Percentiles rank a stretch among this genome's conserved stretches.
Conservation (phyloP, 73 alveolate genomes). For the Effrenium voratum region DNA sequence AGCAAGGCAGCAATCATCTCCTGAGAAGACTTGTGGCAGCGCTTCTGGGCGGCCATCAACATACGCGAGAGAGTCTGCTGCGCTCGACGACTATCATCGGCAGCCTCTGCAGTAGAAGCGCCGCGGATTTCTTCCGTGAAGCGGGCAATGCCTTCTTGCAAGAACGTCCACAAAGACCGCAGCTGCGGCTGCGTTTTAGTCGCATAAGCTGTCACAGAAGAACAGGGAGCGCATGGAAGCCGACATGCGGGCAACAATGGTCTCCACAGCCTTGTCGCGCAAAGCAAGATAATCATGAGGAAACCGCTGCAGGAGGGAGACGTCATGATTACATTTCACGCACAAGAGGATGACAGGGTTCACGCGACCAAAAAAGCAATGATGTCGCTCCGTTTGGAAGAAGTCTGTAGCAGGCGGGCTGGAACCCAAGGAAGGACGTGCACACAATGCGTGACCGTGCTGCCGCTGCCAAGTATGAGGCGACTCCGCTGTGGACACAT, state of each 20-base stretch:
- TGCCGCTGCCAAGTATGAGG: not conserved
- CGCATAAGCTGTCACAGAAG: not conserved
- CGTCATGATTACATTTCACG: not conserved
- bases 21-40: not conserved
- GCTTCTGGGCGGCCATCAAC: not conserved
- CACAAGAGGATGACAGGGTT: not conserved
- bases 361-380: not conserved
- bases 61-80: not conserved
- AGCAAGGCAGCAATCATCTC: not conserved
- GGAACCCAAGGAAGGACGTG: not conserved
- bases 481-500: not conserved
- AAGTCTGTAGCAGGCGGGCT: not conserved
- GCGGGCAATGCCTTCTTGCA: not conserved
- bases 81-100: not conserved
- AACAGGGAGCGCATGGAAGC: not conserved
- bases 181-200: not conserved
- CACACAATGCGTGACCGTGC: not conserved
- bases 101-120: not conserved
- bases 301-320: not conserved
- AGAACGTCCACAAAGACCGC: not conserved
- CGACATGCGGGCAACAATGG: not conserved
- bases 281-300: not conserved
- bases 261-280: not conserved
- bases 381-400: not conserved
- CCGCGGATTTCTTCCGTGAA: not conserved